Evolutionary conservation across 78 protist genomes (phyloP).

Genomic region (Fonticula alba): DNA sequence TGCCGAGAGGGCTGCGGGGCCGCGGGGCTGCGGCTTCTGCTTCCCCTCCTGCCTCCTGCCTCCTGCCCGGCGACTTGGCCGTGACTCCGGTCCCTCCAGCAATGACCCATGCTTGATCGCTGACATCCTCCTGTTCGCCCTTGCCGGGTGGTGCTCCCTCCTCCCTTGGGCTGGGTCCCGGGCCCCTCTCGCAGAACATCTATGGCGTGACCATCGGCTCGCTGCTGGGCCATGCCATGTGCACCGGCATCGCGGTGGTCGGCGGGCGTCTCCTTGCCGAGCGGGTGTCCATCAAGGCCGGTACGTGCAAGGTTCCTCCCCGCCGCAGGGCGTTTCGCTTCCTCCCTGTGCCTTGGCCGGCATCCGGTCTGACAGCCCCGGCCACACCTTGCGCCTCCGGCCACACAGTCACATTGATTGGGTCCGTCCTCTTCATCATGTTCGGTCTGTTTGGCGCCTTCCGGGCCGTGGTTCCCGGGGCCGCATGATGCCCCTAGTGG

Average conservation of each 20-base stretch:
- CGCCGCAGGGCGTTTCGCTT: not conserved
- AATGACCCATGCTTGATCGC: too few species aligned
- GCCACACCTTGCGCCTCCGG: not conserved
- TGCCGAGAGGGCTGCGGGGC: not conserved
- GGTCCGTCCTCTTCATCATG: constrained; percentile 15
- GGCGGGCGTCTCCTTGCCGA: constrained; percentile 33
- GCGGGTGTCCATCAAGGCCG: constrained; percentile 28
- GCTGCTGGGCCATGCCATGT: constrained; percentile 48
- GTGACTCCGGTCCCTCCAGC: too few species aligned
- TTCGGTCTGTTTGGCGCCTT: not conserved
- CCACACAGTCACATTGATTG: constrained; percentile 5
- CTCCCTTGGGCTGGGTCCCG: not conserved
- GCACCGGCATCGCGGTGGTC: constrained; percentile 57
- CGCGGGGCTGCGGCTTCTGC: too few species aligned
- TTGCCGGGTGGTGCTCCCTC: too few species aligned
- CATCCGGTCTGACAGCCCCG: not conserved
- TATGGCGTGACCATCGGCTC: constrained; percentile 57
- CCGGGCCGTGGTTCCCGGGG: not conserved
- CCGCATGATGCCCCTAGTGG: not conserved
- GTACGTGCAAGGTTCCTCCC: not conserved
- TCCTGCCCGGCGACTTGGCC: too few species aligned
- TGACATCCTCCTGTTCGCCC: too few species aligned
- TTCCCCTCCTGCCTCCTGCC: too few species aligned
- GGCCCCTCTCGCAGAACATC: constrained; percentile 10
- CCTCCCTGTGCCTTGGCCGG: not conserved